phyloP scores from a whole-genome alignment of 805 yeast species.

The Komagataella ulmi region DNA sequence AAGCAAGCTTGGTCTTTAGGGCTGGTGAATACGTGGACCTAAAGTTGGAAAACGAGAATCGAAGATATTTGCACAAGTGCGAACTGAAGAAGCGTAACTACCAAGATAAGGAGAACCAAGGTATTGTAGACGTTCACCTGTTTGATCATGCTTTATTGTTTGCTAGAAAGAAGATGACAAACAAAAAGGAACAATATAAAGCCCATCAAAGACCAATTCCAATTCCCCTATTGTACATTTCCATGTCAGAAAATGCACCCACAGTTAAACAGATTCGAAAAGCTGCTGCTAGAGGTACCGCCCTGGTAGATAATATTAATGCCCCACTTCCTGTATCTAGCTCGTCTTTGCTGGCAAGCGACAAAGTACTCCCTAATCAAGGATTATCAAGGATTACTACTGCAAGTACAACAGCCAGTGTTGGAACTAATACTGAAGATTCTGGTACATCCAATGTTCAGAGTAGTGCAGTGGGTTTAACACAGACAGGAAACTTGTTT shows the following conservation, averaged over 20 bases:
- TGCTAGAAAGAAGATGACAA: conserved; percentile 74
- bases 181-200: conserved; percentile 81
- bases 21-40: conserved; percentile 79
- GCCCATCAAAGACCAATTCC: conserved; percentile 87
- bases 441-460: neutral
- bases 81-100: conserved; percentile 55
- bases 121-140: conserved; percentile 74
- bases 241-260: conserved; percentile 72
- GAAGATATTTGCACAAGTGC: conserved; percentile 71
- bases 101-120: conserved; percentile 59
- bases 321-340: conserved; percentile 13
- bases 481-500: neutral
- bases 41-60: conserved; percentile 68
- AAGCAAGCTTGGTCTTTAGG: conserved; percentile 70
- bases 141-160: conserved; percentile 82
- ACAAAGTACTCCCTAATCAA: neutral
- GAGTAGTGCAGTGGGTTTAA: neutral
- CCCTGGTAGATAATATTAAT: conserved; percentile 13
- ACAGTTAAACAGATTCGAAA: conserved; percentile 32
- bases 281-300: conserved; percentile 21
- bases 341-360: conserved; percentile 2
- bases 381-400: neutral
- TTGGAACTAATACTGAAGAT: neutral
- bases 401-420: neutral
- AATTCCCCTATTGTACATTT: conserved; percentile 57